phyloP scores from a whole-genome alignment of 306 rosid genomes.

The Malus domestica region DNA sequence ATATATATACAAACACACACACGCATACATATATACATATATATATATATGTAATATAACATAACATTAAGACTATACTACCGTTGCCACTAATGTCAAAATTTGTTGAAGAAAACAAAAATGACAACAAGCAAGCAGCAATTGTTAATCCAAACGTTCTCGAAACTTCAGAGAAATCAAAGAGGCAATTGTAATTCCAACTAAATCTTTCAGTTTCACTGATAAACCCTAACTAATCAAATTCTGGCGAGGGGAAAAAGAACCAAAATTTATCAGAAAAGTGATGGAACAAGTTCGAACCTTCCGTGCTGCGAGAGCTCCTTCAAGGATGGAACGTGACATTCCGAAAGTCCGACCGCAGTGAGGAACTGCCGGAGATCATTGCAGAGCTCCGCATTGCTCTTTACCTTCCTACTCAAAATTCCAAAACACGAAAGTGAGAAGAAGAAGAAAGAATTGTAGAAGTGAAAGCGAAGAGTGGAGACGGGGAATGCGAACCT shows the following conservation, averaged over 20 bases:
- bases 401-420: slow-evolving; percentile 46
- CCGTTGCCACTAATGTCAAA: background rate
- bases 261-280: background rate
- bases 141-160: background rate
- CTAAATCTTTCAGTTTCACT: background rate
- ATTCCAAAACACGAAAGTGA: background rate
- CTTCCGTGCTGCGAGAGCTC: slow-evolving; percentile 77
- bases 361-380: slow-evolving; percentile 58
- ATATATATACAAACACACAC: background rate
- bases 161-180: background rate
- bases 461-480: background rate
- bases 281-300: slow-evolving; percentile 14
- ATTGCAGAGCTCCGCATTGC: slow-evolving; percentile 62
- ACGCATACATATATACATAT: too few relatives aligned
- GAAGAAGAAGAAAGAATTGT: background rate
- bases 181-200: background rate
- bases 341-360: slow-evolving; percentile 55
- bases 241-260: background rate
- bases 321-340: slow-evolving; percentile 66
- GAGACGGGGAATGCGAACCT: slow-evolving; percentile 22
- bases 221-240: background rate
- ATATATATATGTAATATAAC: background rate
- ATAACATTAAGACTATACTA: background rate
- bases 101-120: background rate
- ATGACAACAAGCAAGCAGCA: background rate